Percentiles rank a stretch among this genome's conserved stretches.
Evolutionary conservation across 129 eudicot species (phyloP).

Genomic region (Arctium lappa): DNA sequence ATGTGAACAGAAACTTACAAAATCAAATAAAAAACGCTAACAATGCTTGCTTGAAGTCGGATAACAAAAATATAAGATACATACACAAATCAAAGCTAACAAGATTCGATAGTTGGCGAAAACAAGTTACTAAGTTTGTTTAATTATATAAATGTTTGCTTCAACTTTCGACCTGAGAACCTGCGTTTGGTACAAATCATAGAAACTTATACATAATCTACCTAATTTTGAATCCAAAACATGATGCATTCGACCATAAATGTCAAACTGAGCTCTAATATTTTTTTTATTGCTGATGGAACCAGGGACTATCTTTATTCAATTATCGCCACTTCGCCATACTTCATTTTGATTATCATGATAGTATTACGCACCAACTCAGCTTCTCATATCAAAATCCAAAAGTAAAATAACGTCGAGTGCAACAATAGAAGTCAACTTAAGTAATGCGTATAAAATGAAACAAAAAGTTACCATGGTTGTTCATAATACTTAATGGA

Average conservation of each 20-base stretch:
- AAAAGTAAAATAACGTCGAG: neutral
- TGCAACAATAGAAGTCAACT: neutral
- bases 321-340: neutral
- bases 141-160: neutral
- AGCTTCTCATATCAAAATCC: neutral
- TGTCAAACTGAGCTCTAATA: neutral
- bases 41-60: no score
- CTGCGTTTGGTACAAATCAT: neutral
- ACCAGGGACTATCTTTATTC: neutral
- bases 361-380: neutral
- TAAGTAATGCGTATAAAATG: neutral
- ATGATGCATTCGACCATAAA: neutral
- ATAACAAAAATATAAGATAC: no score
- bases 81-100: no score
- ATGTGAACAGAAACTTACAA: no score
- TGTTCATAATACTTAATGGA: neutral
- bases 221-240: neutral
- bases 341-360: neutral
- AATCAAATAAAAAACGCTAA: neutral
- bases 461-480: neutral
- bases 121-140: no score
- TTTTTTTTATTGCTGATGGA: neutral
- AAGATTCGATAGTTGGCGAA: no score
- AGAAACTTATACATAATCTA: neutral
- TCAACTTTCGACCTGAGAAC: neutral